phyloP scores from a whole-genome alignment of 1,139 yeast genomes.

The Scheffersomyces titani region DNA sequence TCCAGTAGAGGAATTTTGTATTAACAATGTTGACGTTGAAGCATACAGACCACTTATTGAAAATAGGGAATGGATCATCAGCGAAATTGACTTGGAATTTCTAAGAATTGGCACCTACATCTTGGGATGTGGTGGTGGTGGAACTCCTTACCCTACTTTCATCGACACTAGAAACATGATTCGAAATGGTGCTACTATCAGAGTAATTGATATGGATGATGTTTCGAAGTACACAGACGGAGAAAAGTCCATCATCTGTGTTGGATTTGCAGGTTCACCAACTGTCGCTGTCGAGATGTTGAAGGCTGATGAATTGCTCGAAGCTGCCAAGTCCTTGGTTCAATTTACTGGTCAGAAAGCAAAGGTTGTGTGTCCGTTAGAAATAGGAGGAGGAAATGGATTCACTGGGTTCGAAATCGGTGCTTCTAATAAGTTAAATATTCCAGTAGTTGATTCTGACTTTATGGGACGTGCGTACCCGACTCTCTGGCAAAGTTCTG shows the following conservation, averaged over 20 bases:
- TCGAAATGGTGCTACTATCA: slow-evolving; percentile 30
- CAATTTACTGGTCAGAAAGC: slow-evolving; percentile 21
- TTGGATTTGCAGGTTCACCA: slow-evolving; percentile 49
- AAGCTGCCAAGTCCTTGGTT: slow-evolving; percentile 29
- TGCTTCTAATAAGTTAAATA: slow-evolving; percentile 21
- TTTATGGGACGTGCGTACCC: slow-evolving; percentile 52
- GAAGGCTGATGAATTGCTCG: slow-evolving; percentile 34
- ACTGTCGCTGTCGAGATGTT: slow-evolving; percentile 45
- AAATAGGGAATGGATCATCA: slow-evolving; percentile 40
- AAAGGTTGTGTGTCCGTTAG: slow-evolving; percentile 34
- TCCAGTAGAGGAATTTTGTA: neutral
- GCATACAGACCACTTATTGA: slow-evolving; percentile 35
- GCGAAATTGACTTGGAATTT: slow-evolving; percentile 40
- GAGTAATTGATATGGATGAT: slow-evolving; percentile 34
- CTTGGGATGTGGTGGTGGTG: slow-evolving; percentile 54
- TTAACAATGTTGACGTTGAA: slow-evolving; percentile 16
- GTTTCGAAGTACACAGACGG: slow-evolving; percentile 18
- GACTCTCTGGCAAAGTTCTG: slow-evolving; percentile 39
- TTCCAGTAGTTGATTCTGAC: slow-evolving; percentile 42
- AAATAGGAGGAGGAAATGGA: slow-evolving; percentile 50
- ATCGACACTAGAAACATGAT: slow-evolving; percentile 34
- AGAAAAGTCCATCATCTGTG: slow-evolving; percentile 33
- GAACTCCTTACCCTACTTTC: slow-evolving; percentile 43
- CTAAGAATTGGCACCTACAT: slow-evolving; percentile 45
- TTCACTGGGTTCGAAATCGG: slow-evolving; percentile 32